Conservation (phyloP, 2,329 filamentous ascomycete species). For the Tolypocladium paradoxum region DNA sequence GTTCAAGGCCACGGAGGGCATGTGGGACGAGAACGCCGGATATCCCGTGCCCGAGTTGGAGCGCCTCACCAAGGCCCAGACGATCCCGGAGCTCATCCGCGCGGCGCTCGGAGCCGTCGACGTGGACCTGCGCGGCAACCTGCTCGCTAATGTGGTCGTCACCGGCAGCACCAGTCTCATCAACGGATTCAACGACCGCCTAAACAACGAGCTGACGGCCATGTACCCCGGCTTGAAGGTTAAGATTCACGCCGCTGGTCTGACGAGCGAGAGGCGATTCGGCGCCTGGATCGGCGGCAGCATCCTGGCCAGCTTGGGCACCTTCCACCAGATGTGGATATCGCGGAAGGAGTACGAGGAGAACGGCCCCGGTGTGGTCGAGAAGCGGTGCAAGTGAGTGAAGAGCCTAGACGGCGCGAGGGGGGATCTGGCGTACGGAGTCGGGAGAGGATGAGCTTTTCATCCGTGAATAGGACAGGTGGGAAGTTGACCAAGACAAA, state of each 20-base stretch:
- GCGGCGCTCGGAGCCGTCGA: slow-evolving; percentile 71
- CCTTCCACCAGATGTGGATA: slow-evolving; percentile 99
- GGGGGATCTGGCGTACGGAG: slow-evolving; percentile 22
- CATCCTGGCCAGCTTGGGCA: slow-evolving; percentile 88
- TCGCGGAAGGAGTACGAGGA: slow-evolving; percentile 96
- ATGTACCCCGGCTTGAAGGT: slow-evolving; percentile 81
- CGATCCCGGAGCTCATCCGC: slow-evolving; percentile 73
- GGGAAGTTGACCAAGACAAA: background rate
- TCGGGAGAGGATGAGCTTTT: slow-evolving; percentile 17
- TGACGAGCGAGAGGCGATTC: slow-evolving; percentile 81
- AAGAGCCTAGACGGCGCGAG: background rate
- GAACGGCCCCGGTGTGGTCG: slow-evolving; percentile 79
- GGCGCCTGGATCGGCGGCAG: slow-evolving; percentile 94
- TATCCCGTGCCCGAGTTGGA: slow-evolving; percentile 37
- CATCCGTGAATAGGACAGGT: background rate
- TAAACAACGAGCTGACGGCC: slow-evolving; percentile 71
- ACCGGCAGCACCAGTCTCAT: slow-evolving; percentile 81
- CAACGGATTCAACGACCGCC: slow-evolving; percentile 82
- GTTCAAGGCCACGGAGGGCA: slow-evolving; percentile 73
- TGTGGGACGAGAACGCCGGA: slow-evolving; percentile 80
- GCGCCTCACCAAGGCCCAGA: slow-evolving; percentile 58
- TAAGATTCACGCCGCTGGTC: slow-evolving; percentile 76
- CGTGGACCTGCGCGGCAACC: slow-evolving; percentile 72
- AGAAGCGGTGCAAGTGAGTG: slow-evolving; percentile 84
- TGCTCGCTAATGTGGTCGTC: slow-evolving; percentile 85